phyloP scores from a whole-genome alignment of 257 asterid species.

The Cordia subcordata region DNA sequence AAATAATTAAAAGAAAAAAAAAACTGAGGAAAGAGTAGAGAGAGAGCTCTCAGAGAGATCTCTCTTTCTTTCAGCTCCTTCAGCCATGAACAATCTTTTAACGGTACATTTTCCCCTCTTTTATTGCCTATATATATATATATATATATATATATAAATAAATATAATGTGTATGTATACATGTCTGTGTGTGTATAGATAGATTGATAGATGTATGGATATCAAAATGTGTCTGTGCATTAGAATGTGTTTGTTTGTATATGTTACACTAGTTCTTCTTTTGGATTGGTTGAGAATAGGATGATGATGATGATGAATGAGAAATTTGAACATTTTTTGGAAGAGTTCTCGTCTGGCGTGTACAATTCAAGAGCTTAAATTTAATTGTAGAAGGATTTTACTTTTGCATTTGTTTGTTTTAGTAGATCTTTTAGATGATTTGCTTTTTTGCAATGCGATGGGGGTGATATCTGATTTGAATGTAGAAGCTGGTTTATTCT shows the following conservation, averaged over 20 bases:
- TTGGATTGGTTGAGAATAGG: too few species aligned
- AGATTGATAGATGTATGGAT: too few species aligned
- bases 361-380: not conserved
- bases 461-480: not conserved
- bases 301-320: not conserved
- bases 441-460: not conserved
- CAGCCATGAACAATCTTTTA: slow-evolving; percentile 68
- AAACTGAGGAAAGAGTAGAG: not conserved
- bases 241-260: too few species aligned
- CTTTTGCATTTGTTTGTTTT: too few species aligned
- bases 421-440: too few species aligned
- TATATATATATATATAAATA: too few species aligned
- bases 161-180: not conserved
- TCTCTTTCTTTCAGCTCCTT: slow-evolving; percentile 20
- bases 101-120: slow-evolving; percentile 32
- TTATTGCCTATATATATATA: too few species aligned
- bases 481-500: not conserved
- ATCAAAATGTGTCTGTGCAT: too few species aligned
- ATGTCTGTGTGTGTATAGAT: not conserved
- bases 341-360: too few species aligned
- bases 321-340: not conserved
- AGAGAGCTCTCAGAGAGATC: slow-evolving; percentile 9
- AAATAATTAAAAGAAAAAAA: too few species aligned
- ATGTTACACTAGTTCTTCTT: too few species aligned
- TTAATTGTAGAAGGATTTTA: not conserved